Percentiles rank a stretch among this genome's conserved stretches.
phyloP scores from a whole-genome alignment of 1,284 basidiomycete genomes.

The Pyrrhoderma noxium region DNA sequence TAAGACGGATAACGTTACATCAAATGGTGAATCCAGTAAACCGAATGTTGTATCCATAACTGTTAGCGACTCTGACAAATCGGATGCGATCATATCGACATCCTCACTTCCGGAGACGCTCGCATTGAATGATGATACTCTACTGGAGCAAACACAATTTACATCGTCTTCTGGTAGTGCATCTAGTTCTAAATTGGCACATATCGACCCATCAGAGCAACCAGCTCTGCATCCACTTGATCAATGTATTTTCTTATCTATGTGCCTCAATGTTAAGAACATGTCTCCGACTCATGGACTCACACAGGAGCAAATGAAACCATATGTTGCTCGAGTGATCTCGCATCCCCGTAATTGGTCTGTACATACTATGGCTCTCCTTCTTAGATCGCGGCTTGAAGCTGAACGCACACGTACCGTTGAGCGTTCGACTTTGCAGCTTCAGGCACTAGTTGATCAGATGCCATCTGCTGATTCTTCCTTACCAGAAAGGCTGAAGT shows the following conservation, averaged over 20 bases:
- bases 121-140: constrained; percentile 89
- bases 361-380: constrained; percentile 87
- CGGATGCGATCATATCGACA: constrained; percentile 18
- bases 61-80: constrained; percentile 18
- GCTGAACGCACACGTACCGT: constrained; percentile 81
- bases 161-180: constrained; percentile 55
- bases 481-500: constrained; percentile 65
- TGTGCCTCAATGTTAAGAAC: constrained; percentile 87
- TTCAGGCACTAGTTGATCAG: constrained; percentile 90
- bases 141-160: constrained; percentile 92
- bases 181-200: constrained; percentile 39
- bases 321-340: constrained; percentile 83
- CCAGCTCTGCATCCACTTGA: constrained; percentile 86
- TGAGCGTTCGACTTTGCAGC: constrained; percentile 82
- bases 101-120: constrained; percentile 68
- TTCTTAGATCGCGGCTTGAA: constrained; percentile 86
- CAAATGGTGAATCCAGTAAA: constrained; percentile 17
- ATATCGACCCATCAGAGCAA: constrained; percentile 79
- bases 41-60: constrained; percentile 6
- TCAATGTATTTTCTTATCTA: constrained; percentile 82
- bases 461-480: constrained; percentile 81
- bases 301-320: constrained; percentile 83
- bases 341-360: constrained; percentile 89
- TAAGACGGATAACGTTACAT: constrained; percentile 5
- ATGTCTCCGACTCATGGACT: constrained; percentile 82